Evolutionary conservation across 140 eudicot genomes (phyloP).

Genomic region (Bidens hawaiensis): DNA sequence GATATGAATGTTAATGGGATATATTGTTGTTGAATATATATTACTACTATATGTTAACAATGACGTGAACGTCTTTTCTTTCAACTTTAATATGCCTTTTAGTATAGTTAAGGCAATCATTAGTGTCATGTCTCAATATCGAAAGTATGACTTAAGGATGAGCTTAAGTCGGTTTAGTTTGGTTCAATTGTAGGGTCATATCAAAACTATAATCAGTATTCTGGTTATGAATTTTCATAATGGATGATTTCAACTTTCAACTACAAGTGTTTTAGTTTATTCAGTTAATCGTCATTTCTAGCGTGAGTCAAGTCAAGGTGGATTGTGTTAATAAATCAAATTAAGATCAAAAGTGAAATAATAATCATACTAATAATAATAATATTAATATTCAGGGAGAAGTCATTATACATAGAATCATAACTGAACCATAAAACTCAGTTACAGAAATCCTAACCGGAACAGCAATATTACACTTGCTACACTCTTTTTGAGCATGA

Average conservation of each 20-base stretch:
- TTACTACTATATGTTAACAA: background rate
- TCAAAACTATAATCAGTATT: background rate
- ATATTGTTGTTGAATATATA: background rate
- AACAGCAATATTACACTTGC: too few relatives aligned
- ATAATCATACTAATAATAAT: too few relatives aligned
- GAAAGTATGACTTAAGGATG: background rate
- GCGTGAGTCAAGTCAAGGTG: background rate
- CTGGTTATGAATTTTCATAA: background rate
- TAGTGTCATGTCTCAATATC: background rate
- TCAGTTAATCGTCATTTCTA: background rate
- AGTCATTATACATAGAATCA: too few relatives aligned
- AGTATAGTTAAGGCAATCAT: background rate
- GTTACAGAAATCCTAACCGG: too few relatives aligned
- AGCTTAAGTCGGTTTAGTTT: background rate
- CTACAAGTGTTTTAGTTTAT: background rate
- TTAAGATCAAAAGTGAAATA: too few relatives aligned
- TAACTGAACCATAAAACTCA: too few relatives aligned
- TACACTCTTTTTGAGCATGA: too few relatives aligned
- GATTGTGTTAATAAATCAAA: background rate
- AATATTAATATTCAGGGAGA: too few relatives aligned
- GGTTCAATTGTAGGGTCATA: background rate
- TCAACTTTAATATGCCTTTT: background rate
- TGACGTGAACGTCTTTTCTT: constrained; percentile 9
- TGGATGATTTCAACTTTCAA: too few relatives aligned
- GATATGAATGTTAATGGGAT: constrained; percentile 8